Evolutionary conservation across 345 rosid species (phyloP).

Genomic region (Heritiera littoralis): DNA sequence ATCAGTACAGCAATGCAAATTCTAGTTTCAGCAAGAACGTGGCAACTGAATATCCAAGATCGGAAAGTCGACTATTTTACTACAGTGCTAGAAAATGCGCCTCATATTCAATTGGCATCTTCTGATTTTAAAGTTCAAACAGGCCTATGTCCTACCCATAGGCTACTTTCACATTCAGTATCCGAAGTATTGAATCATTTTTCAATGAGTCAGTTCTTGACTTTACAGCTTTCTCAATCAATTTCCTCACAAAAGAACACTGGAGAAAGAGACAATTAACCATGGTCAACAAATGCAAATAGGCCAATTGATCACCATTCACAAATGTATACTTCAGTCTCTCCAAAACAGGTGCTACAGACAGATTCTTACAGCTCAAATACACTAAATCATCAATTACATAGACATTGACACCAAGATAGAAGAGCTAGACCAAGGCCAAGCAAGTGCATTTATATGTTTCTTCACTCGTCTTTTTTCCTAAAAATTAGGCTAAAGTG

Average conservation of each 20-base stretch:
- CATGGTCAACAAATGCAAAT: conserved; percentile 3
- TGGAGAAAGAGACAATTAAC: not conserved
- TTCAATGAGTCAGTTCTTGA: not conserved
- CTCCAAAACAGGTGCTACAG: not conserved
- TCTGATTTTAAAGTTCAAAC: not conserved
- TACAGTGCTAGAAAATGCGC: not conserved
- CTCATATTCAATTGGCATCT: conserved; percentile 8
- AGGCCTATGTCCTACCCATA: not conserved
- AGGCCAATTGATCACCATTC: conserved; percentile 1
- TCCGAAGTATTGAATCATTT: not conserved
- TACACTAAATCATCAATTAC: conserved; percentile 1
- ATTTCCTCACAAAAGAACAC: not conserved
- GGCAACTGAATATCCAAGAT: not conserved
- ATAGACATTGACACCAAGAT: not conserved
- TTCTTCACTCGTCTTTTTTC: not conserved
- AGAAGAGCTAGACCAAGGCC: not conserved
- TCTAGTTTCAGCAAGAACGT: conserved; percentile 2
- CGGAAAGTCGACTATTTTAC: not conserved
- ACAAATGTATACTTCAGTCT: not conserved
- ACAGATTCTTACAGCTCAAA: conserved; percentile 11
- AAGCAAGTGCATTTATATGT: not conserved
- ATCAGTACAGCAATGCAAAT: not conserved
- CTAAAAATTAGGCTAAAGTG: not conserved
- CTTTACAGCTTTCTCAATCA: not conserved
- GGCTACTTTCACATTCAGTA: not conserved